These are phyloP conservation scores for Phytophthora macrochlamydospora DNA, from an alignment of 352 stramenopile genomes.

Conservation along the genomic window DNA sequence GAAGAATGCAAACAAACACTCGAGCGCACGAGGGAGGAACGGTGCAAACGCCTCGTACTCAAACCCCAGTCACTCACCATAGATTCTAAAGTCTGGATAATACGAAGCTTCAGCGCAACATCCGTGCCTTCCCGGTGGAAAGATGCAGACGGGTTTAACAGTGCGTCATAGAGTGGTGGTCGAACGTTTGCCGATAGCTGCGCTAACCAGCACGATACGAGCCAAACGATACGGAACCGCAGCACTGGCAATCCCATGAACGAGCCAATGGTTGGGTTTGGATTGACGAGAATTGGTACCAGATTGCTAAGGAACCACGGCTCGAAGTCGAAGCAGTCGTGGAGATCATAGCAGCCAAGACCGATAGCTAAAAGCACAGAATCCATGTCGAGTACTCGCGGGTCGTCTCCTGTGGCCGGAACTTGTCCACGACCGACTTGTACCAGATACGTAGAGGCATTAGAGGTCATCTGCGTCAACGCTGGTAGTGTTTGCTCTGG, in stretches of 20 bases:
- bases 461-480: constrained; percentile 69
- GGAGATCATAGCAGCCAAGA: constrained; percentile 85
- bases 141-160: constrained; percentile 53
- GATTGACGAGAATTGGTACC: constrained; percentile 65
- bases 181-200: constrained; percentile 74
- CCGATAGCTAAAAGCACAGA: constrained; percentile 83
- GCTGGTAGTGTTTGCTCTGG: constrained; percentile 69
- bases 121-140: constrained; percentile 44
- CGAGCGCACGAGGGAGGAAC: constrained; percentile 64
- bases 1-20: constrained; percentile 77
- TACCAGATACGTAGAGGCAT: constrained; percentile 52
- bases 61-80: constrained; percentile 88
- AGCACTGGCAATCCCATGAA: constrained; percentile 68
- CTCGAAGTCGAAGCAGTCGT: constrained; percentile 89
- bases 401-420: constrained; percentile 23
- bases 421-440: constrained; percentile 33
- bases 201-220: constrained; percentile 87
- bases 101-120: constrained; percentile 67
- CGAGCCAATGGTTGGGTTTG: constrained; percentile 34
- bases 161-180: constrained; percentile 78
- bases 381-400: constrained; percentile 66
- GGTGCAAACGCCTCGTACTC: constrained; percentile 70
- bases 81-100: constrained; percentile 78
- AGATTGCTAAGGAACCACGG: constrained; percentile 82
- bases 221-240: constrained; percentile 80